A percentile compares a stretch with the other conserved stretches of the same genome.
Evolutionary conservation across 257 asterid genomes (phyloP).

Genomic region (Ilex aquifolium): DNA sequence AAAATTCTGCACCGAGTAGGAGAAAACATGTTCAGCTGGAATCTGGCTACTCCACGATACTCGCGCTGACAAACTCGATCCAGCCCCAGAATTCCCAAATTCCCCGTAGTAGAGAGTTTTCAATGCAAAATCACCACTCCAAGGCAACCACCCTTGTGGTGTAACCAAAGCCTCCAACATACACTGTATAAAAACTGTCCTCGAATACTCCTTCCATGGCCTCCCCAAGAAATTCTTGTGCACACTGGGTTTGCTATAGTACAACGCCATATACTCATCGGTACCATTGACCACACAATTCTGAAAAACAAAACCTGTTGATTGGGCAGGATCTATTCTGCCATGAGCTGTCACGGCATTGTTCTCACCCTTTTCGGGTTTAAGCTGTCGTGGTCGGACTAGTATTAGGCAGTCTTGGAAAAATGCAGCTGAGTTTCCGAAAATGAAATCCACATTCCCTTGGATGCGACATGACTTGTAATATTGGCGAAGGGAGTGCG

Average conservation of each 20-base stretch:
- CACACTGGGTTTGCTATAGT: constrained; percentile 23
- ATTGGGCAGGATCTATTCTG: constrained; percentile 39
- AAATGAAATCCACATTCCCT: constrained; percentile 54
- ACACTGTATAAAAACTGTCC: constrained; percentile 35
- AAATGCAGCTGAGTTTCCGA: constrained; percentile 46
- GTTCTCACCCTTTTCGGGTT: constrained; percentile 40
- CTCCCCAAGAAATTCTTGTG: constrained; percentile 40
- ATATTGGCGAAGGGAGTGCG: constrained; percentile 49
- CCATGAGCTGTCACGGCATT: constrained; percentile 57
- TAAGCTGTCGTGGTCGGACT: constrained; percentile 28
- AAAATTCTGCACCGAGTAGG: constrained; percentile 35
- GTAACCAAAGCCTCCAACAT: constrained; percentile 29
- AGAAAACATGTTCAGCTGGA: constrained; percentile 23
- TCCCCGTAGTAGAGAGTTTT: constrained; percentile 42
- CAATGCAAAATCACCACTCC: constrained; percentile 39
- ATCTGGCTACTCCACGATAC: constrained; percentile 38
- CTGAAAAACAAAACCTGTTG: constrained; percentile 44
- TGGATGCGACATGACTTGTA: constrained; percentile 44
- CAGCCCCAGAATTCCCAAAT: constrained; percentile 27
- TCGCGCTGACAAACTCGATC: constrained; percentile 19
- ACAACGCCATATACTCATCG: constrained; percentile 32
- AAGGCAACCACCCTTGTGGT: constrained; percentile 45
- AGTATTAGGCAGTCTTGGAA: constrained; percentile 39
- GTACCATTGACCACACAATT: constrained; percentile 45
- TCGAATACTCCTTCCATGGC: constrained; percentile 55